Evolutionary conservation across 2,329 filamentous ascomycete species (phyloP).

Genomic region (Colletotrichum simmondsii): DNA sequence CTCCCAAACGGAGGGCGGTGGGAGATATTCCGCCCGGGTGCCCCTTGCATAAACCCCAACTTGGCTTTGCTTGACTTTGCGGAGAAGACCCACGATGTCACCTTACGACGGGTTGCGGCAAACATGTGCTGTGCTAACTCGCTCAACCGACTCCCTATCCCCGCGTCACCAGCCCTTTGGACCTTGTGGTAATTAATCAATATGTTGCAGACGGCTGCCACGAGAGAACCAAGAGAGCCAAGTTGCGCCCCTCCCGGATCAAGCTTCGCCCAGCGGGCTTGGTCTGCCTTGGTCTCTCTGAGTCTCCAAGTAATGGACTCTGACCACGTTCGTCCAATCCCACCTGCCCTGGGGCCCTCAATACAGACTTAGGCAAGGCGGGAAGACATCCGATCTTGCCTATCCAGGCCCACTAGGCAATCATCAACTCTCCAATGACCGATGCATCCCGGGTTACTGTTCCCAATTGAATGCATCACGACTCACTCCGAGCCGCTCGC

Average conservation of each 20-base stretch:
- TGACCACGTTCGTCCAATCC: conserved; percentile 24
- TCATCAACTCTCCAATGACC: background rate
- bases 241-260: background rate
- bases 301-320: background rate
- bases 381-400: conserved; percentile 20
- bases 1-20: background rate
- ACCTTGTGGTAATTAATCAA: conserved; percentile 1
- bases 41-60: background rate
- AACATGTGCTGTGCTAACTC: background rate
- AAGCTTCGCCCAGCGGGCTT: conserved; percentile 20
- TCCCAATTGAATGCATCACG: conserved; percentile 16
- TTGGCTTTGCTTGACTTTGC: conserved; percentile 14
- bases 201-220: background rate
- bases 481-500: background rate
- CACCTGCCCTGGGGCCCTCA: background rate
- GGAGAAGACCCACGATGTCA: conserved; percentile 15
- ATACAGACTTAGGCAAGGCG: conserved; percentile 1
- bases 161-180: background rate
- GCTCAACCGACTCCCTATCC: background rate
- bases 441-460: background rate
- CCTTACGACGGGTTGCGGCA: conserved; percentile 4
- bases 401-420: background rate
- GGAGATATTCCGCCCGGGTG: conserved; percentile 16
- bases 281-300: background rate
- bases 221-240: background rate